Evolutionary conservation across 169 alveolate genomes (phyloP).

Genomic region (Eimeria zaria): DNA sequence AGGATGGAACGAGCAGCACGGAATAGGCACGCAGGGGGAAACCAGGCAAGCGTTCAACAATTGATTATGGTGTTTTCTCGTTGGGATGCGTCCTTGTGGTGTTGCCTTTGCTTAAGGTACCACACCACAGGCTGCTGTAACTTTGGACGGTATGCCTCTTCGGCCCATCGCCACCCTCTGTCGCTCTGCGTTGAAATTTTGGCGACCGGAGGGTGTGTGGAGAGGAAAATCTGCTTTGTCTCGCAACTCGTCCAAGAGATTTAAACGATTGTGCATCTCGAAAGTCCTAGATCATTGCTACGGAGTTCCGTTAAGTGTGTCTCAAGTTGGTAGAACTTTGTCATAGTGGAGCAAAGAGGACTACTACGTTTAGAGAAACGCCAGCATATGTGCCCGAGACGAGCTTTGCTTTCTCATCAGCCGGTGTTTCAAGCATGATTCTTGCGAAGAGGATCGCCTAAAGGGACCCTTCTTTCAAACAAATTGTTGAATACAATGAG

Average conservation of each 20-base stretch:
- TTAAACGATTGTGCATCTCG: not conserved
- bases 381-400: not conserved
- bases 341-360: not conserved
- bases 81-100: not conserved
- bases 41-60: not conserved
- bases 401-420: not conserved
- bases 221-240: not conserved
- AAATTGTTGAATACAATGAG: not conserved
- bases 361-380: not conserved
- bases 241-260: not conserved
- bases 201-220: not conserved
- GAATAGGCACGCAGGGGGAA: not conserved
- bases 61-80: not conserved
- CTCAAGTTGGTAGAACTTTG: not conserved
- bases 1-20: not conserved
- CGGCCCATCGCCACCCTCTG: not conserved
- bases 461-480: not conserved
- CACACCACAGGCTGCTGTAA: not conserved
- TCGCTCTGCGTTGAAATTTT: not conserved
- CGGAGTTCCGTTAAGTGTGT: not conserved
- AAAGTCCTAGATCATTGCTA: not conserved
- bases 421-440: not conserved
- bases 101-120: not conserved
- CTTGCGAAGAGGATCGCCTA: not conserved
- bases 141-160: not conserved